Base-by-base conservation (phyloP, 805 yeast species). In the Ogataea ramenticola region DNA sequence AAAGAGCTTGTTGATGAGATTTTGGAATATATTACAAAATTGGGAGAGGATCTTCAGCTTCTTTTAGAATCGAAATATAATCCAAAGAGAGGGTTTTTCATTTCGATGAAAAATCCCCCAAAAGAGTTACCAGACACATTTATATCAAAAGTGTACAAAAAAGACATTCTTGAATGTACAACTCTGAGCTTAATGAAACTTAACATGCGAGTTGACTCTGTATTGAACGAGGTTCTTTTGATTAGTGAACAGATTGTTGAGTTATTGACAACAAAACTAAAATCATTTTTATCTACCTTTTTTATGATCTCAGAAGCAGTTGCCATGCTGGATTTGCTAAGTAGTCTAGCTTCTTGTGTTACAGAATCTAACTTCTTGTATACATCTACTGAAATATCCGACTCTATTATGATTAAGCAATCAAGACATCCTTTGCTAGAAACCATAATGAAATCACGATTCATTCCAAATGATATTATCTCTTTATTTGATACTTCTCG, bases 401-500 rank as follows among this genome's bases (percentile, higher is more conserved):
- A 58, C 17, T 59, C 56, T 39, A 40, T 61, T 30, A 47, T 55
- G 2, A 27, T 68, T 2, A 65, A 61, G 42, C 43, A 56, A 4
- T 56, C 68, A 2, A 60, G 74, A 37, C 75, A 74, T 55, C 77
- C 77, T 4, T 53, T 74, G 1, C 43, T 71, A 16, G 74, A 71
- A 43, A 20, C 35, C 4, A 11, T 37, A 15, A 5, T 41, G 16
- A 29, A 31, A 11, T 12, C 38, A 11, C 46, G 36, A 11, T 67
- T 62, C 49, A 51, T 70, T 16, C 55, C 71, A 1, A 75, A 74
- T 53, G 70, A 70, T 49, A 58, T 70, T 1, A 58, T 60, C 4
- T 58, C 65, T 4, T 50, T 61, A 7, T 46, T 54, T 5, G 63
- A 59, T 10, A 56, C 63, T 8, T 70, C 77, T 3, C 50, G 70